Evolutionary conservation across 2,329 filamentous ascomycete species (phyloP).

Genomic region (Cryoendolithus antarcticus): DNA sequence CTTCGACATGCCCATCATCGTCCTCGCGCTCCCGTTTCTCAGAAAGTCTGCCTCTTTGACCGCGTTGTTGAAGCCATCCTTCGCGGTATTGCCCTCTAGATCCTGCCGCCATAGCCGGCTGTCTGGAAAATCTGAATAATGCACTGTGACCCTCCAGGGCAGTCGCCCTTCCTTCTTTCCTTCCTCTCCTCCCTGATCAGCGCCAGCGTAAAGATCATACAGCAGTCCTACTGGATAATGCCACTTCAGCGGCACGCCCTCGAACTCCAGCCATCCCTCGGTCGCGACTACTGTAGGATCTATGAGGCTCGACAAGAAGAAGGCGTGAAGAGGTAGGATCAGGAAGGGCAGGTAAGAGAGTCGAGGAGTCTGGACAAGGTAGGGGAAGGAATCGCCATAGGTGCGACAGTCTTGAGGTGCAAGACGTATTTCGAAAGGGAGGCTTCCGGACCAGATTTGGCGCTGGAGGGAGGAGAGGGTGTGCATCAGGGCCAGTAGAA

Average conservation of each 20-base stretch:
- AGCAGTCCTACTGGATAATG: constrained; percentile 58
- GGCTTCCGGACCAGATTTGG: constrained; percentile 45
- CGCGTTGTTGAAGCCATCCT: constrained; percentile 56
- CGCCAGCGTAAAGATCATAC: constrained; percentile 55
- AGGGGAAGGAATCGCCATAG: constrained; percentile 48
- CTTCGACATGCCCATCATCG: constrained; percentile 80
- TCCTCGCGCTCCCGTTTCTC: constrained; percentile 75
- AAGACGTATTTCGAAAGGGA: constrained; percentile 48
- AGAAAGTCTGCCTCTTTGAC: constrained; percentile 77
- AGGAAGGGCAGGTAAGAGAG: constrained; percentile 58
- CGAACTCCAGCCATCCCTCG: constrained; percentile 53
- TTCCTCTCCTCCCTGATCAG: constrained; percentile 20
- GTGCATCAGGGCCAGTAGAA: not conserved
- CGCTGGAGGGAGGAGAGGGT: constrained; percentile 22
- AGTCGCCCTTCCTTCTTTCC: constrained; percentile 19
- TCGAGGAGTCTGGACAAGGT: constrained; percentile 50
- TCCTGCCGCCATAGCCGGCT: constrained; percentile 48
- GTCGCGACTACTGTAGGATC: constrained; percentile 40
- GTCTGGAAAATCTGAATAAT: constrained; percentile 46
- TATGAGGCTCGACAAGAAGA: constrained; percentile 49
- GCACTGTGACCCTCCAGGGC: constrained; percentile 52
- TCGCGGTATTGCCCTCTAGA: constrained; percentile 40
- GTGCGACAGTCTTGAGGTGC: constrained; percentile 47
- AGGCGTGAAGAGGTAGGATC: constrained; percentile 48
- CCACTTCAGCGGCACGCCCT: constrained; percentile 58